Base-by-base conservation (phyloP, 1,284 basidiomycete genomes). In the Moniliophthora roreri region DNA sequence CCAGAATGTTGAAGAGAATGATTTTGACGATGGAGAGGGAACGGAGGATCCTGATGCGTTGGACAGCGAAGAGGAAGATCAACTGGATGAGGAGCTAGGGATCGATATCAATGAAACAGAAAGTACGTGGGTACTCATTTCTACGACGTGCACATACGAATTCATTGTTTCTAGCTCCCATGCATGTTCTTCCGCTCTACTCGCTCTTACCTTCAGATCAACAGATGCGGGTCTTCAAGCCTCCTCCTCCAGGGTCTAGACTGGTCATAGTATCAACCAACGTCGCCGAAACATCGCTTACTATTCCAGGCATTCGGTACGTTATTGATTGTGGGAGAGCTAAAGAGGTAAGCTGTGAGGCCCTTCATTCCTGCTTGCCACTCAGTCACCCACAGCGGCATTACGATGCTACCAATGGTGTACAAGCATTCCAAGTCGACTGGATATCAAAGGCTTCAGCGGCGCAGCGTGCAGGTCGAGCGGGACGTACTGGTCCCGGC, bases 251-350 rank as follows among this genome's bases (percentile, higher is more conserved):
- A 58, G 95, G 94, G 16, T 79, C 86, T 54, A 84, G 97, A 49
- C 89, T 99, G 63, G 93, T 96, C 42, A 92, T 99, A 38, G 93
- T 99, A 0, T 91, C 97, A 0, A 99, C 97, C 4, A 99, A 99
- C 67, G 95, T 99, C 57, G 97, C 97, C 5, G 97, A 99, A 72
- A 99, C 97, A 0, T 99, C 97, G 4, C 73, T 99, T 15, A 98
- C 95, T 0, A 97, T 99, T 56, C 97, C 98, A 62, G 95, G 95
- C 54, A 98, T 99, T 63, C 86, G 97, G 48, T 99, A 95, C 69
- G 97, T 99, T 24, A 88, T 99, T 36, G 97, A 99, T 66, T 87
- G 91, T 41, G 97, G 97, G 0, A 93, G 93, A 70, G 95, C 92
- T 51, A 99, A 99, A 73, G 96, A 99, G 79, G 92, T 91, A 58